Percentiles rank a stretch among this genome's conserved stretches.
These are phyloP conservation scores for Berberis vulgaris DNA, from an alignment of 164 flowering plant genomes.

Conservation along the genomic window DNA sequence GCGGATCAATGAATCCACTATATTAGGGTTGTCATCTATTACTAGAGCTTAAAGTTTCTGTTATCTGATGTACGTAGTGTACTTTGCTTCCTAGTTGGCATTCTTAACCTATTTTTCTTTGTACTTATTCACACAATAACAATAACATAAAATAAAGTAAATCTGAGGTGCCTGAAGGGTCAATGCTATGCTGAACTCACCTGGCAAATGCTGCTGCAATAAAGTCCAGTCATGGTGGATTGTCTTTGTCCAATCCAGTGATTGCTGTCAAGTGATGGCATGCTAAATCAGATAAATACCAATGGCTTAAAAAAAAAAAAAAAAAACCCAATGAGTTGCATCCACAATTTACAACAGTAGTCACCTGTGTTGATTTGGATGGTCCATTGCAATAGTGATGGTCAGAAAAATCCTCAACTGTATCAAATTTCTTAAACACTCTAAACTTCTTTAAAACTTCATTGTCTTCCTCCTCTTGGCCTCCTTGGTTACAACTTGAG, in stretches of 20 bases:
- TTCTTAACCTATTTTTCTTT: too few relatives aligned
- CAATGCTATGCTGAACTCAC: neutral
- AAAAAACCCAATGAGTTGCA: neutral
- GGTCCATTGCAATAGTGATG: conserved; percentile 22
- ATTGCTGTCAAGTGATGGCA: conserved; percentile 8
- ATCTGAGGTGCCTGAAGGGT: neutral
- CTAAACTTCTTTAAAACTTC: conserved; percentile 12
- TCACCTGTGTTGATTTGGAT: neutral
- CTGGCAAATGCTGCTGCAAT: conserved; percentile 19
- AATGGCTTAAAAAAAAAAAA: neutral
- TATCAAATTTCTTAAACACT: conserved; percentile 36
- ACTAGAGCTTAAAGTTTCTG: too few relatives aligned
- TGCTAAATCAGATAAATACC: neutral
- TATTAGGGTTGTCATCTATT: too few relatives aligned
- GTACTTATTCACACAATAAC: too few relatives aligned
- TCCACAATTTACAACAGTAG: neutral
- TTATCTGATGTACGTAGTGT: too few relatives aligned
- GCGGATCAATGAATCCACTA: too few relatives aligned
- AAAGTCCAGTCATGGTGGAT: conserved; percentile 25
- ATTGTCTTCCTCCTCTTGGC: conserved; percentile 11
- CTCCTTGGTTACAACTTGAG: neutral
- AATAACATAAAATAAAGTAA: too few relatives aligned
- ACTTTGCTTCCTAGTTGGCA: too few relatives aligned
- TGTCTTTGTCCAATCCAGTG: conserved; percentile 18
- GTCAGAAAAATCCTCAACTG: conserved; percentile 35